A percentile compares a stretch with the other conserved stretches of the same genome.
These are phyloP conservation scores for Cryptococcus sp. DNA, from an alignment of 1,284 basidiomycete species.

Conservation along the genomic window DNA sequence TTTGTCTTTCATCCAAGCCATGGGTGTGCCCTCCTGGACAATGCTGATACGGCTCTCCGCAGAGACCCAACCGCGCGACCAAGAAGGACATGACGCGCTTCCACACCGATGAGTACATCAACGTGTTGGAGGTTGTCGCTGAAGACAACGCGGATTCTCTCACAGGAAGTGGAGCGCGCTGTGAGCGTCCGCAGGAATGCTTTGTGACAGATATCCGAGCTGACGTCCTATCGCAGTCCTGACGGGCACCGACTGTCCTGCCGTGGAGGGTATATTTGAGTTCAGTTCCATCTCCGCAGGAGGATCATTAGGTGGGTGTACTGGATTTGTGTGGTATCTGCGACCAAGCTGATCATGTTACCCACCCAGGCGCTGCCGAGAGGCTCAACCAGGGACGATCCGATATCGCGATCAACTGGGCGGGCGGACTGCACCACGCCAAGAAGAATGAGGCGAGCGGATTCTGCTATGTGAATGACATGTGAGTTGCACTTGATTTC, in stretches of 20 bases:
- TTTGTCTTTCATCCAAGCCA: background rate
- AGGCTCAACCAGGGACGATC: conserved; percentile 73
- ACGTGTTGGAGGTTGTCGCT: conserved; percentile 80
- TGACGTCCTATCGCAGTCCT: conserved; percentile 57
- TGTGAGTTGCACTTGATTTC: conserved; percentile 25
- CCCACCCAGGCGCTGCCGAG: conserved; percentile 68
- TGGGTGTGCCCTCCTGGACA: background rate
- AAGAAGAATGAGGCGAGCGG: conserved; percentile 95
- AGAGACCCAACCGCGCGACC: conserved; percentile 76
- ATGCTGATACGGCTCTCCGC: background rate
- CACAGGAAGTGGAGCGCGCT: conserved; percentile 75
- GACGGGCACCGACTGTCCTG: conserved; percentile 90
- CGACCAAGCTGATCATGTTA: background rate
- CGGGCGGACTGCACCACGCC: conserved; percentile 94
- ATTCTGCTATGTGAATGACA: conserved; percentile 95
- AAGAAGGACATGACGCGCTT: conserved; percentile 83
- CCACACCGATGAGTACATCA: conserved; percentile 96
- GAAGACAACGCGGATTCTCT: conserved; percentile 81
- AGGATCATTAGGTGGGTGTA: conserved; percentile 65
- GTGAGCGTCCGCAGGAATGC: conserved; percentile 55
- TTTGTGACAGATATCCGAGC: background rate
- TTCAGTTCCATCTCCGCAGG: conserved; percentile 96
- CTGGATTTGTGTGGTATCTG: background rate
- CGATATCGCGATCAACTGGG: conserved; percentile 96
- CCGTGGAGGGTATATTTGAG: conserved; percentile 93